These are phyloP conservation scores for Claviceps pazoutovae DNA, from an alignment of 2,329 filamentous ascomycete species.

Conservation along the genomic window DNA sequence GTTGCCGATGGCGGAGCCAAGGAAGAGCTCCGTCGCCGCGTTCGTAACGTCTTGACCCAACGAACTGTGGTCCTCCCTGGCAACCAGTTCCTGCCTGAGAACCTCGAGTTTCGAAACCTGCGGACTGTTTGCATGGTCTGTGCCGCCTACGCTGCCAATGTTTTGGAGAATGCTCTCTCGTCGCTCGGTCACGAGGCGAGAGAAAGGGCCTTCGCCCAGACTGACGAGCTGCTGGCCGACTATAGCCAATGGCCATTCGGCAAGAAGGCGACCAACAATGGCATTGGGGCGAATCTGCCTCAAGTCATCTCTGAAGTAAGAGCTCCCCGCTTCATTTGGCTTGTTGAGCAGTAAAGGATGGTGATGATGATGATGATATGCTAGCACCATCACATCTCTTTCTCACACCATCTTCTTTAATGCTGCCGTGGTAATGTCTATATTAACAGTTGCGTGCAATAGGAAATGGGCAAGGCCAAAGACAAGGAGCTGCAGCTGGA, in stretches of 20 bases:
- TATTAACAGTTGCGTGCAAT: not conserved
- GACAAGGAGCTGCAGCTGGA: constrained; percentile 95
- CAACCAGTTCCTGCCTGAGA: constrained; percentile 83
- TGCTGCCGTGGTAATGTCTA: too few species aligned
- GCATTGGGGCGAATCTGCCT: constrained; percentile 84
- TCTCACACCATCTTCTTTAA: not conserved
- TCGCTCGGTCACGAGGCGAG: constrained; percentile 87
- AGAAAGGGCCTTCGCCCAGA: constrained; percentile 90
- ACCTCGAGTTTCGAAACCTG: constrained; percentile 84
- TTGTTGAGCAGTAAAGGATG: not conserved
- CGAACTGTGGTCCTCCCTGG: constrained; percentile 81
- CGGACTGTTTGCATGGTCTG: constrained; percentile 94
- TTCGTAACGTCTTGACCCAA: constrained; percentile 83
- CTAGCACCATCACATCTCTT: not conserved
- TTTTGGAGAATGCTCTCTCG: constrained; percentile 92
- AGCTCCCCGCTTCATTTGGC: not conserved
- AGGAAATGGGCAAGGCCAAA: constrained; percentile 72
- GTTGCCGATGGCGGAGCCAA: constrained; percentile 94
- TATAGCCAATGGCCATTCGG: constrained; percentile 98
- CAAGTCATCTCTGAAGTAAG: constrained; percentile 65
- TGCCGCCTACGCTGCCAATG: constrained; percentile 93
- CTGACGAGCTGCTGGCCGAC: constrained; percentile 87
- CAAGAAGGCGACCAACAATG: constrained; percentile 62
- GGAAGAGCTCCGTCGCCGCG: constrained; percentile 87
- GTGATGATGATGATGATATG: not conserved